These are phyloP conservation scores for Nakazawaea pomicola DNA, from an alignment of 805 yeast genomes.

Conservation along the genomic window DNA sequence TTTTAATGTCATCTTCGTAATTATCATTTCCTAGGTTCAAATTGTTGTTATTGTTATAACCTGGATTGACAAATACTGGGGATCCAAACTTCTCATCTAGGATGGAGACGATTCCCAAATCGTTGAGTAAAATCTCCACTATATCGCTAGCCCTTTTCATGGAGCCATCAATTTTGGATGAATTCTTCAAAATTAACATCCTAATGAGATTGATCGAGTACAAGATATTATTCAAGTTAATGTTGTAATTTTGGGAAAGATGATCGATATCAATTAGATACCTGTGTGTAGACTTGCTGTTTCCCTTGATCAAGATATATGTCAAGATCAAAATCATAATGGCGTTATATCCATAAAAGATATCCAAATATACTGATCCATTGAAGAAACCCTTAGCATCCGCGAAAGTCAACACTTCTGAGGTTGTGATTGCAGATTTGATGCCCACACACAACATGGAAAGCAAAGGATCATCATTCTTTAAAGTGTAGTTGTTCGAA, in stretches of 20 bases:
- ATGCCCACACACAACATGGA: constrained; percentile 35
- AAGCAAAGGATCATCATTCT: constrained; percentile 38
- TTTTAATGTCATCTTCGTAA: constrained; percentile 1
- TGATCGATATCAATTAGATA: constrained; percentile 24
- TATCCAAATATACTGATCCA: constrained; percentile 41
- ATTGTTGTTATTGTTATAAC: constrained; percentile 8
- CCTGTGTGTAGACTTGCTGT: constrained; percentile 14
- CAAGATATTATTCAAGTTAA: constrained; percentile 24
- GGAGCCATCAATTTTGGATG: constrained; percentile 33
- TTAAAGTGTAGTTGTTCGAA: constrained; percentile 28
- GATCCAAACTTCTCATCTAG: constrained; percentile 17
- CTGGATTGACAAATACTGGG: constrained; percentile 9
- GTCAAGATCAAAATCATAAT: constrained; percentile 36
- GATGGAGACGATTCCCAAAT: constrained; percentile 31
- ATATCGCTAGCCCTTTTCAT: constrained; percentile 38
- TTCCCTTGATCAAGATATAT: constrained; percentile 28
- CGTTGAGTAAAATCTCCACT: constrained; percentile 35
- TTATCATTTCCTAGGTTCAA: constrained; percentile 5
- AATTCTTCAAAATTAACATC: constrained; percentile 26
- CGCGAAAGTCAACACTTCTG: constrained; percentile 31
- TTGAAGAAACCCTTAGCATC: constrained; percentile 33
- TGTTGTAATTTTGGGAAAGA: constrained; percentile 21
- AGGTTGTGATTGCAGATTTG: constrained; percentile 32
- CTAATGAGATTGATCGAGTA: constrained; percentile 29
- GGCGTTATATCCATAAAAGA: constrained; percentile 38